A percentile compares a stretch with the other conserved stretches of the same genome.
These are phyloP conservation scores for Artemisia tridentata DNA, from an alignment of 129 eudicot genomes.

Conservation along the genomic window DNA sequence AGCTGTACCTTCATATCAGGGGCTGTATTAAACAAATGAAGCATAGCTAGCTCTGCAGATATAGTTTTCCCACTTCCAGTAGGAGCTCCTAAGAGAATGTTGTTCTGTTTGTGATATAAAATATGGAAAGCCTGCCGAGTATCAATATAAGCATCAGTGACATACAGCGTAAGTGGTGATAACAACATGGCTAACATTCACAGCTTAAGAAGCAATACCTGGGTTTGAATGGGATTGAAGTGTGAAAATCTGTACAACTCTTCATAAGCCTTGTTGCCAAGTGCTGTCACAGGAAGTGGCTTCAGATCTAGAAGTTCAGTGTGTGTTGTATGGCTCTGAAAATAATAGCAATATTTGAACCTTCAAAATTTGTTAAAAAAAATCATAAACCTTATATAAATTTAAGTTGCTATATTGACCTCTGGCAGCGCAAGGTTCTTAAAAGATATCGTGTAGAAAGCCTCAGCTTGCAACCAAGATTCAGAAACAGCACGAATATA, in stretches of 20 bases:
- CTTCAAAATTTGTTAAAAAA: not conserved
- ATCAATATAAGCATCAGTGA: slow-evolving; percentile 17
- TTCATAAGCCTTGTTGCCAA: slow-evolving; percentile 77
- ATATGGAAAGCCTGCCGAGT: slow-evolving; percentile 84
- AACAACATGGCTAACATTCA: not conserved
- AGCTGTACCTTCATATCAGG: slow-evolving; percentile 92
- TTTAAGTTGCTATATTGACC: slow-evolving; percentile 41
- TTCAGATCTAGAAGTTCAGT: slow-evolving; percentile 95
- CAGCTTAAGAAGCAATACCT: slow-evolving; percentile 43
- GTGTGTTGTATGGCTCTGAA: slow-evolving; percentile 87
- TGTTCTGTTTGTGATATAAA: slow-evolving; percentile 90
- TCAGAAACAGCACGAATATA: slow-evolving; percentile 96
- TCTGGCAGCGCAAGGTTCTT: slow-evolving; percentile 91
- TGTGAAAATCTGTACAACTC: slow-evolving; percentile 85
- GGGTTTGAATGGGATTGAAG: slow-evolving; percentile 98
- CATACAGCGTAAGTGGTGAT: slow-evolving; percentile 17
- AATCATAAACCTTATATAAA: not conserved
- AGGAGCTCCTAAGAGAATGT: slow-evolving; percentile 92
- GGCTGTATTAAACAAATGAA: slow-evolving; percentile 80
- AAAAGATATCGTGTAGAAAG: slow-evolving; percentile 82
- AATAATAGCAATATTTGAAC: slow-evolving; percentile 7
- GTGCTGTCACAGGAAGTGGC: slow-evolving; percentile 98
- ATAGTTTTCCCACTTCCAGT: slow-evolving; percentile 99
- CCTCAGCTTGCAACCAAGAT: slow-evolving; percentile 91
- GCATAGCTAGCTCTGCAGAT: slow-evolving; percentile 99